Percentiles rank a stretch among this genome's conserved stretches.
These are phyloP conservation scores for Botrytis porri DNA, from an alignment of 2,329 filamentous ascomycete genomes.

Conservation along the genomic window DNA sequence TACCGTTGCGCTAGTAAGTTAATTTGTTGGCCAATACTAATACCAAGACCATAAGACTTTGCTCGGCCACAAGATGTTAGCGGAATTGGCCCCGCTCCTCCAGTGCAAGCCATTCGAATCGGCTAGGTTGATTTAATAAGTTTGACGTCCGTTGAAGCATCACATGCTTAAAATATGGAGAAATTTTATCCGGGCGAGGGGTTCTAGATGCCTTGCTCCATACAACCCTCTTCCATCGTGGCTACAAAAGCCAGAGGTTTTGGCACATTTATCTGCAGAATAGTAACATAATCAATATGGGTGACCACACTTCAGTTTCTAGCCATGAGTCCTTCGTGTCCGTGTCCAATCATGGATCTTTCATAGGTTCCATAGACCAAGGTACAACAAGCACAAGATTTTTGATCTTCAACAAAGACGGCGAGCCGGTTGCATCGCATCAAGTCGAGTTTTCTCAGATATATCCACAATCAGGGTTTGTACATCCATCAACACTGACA, in stretches of 20 bases:
- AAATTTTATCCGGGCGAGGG: background rate
- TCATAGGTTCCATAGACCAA: constrained; percentile 76
- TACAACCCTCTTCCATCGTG: background rate
- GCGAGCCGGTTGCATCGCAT: constrained; percentile 68
- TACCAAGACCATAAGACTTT: background rate
- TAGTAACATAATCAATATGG: constrained; percentile 19
- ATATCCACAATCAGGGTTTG: constrained; percentile 72
- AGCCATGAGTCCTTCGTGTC: constrained; percentile 49
- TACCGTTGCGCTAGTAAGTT: constrained; percentile 3
- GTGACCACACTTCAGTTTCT: constrained; percentile 8
- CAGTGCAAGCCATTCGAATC: background rate
- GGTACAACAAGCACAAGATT: constrained; percentile 77
- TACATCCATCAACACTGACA: constrained; percentile 2
- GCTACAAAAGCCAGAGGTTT: constrained; percentile 10
- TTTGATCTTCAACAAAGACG: constrained; percentile 70
- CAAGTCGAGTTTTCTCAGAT: constrained; percentile 74
- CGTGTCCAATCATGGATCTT: constrained; percentile 38
- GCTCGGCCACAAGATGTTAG: background rate
- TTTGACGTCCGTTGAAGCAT: background rate
- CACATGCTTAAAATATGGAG: background rate
- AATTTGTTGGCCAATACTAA: background rate
- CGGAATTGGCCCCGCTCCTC: constrained; percentile 7
- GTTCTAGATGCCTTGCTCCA: background rate
- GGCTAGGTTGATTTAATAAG: no score
- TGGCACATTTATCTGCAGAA: background rate